These are phyloP conservation scores for Phanerochaete carnosa DNA, from an alignment of 768 basidiomycete genomes.

Conservation along the genomic window DNA sequence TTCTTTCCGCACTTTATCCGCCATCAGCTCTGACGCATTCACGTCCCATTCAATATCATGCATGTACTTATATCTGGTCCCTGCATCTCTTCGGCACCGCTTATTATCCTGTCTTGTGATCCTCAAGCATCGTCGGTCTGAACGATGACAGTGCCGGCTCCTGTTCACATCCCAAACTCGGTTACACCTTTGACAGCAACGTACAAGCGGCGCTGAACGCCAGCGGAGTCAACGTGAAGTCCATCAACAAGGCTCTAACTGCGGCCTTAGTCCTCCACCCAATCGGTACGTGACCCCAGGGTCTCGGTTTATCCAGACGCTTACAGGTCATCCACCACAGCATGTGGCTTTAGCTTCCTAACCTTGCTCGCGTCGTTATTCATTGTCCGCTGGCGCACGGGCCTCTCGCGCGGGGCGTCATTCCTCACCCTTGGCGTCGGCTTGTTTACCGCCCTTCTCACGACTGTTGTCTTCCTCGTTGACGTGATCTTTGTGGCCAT, in stretches of 20 bases:
- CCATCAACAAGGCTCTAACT: slow-evolving; percentile 43
- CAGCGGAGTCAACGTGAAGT: slow-evolving; percentile 23
- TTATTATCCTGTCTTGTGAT: slow-evolving; percentile 10
- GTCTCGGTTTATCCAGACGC: slow-evolving; percentile 1
- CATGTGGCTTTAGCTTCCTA: slow-evolving; percentile 47
- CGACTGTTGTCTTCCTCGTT: slow-evolving; percentile 50
- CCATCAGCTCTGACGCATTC: slow-evolving; percentile 14
- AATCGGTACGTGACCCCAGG: slow-evolving; percentile 36
- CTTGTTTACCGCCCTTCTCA: slow-evolving; percentile 39
- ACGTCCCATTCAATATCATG: slow-evolving; percentile 1
- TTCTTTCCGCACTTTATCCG: slow-evolving; percentile 9
- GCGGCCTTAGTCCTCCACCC: slow-evolving; percentile 53
- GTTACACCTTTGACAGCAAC: slow-evolving; percentile 52
- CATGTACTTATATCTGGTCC: neutral
- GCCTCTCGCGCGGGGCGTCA: slow-evolving; percentile 35
- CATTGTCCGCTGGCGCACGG: slow-evolving; percentile 37
- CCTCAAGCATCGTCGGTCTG: slow-evolving; percentile 41
- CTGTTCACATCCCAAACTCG: slow-evolving; percentile 48
- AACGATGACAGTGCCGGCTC: slow-evolving; percentile 31
- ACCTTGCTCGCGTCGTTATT: slow-evolving; percentile 46
- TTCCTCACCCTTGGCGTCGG: slow-evolving; percentile 35
- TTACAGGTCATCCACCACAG: slow-evolving; percentile 24
- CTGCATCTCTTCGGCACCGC: too few relatives aligned
- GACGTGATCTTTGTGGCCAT: slow-evolving; percentile 49
- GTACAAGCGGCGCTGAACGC: slow-evolving; percentile 45